phyloP scores from a whole-genome alignment of 2,329 filamentous ascomycete genomes.

The Aspergillus neoniger region DNA sequence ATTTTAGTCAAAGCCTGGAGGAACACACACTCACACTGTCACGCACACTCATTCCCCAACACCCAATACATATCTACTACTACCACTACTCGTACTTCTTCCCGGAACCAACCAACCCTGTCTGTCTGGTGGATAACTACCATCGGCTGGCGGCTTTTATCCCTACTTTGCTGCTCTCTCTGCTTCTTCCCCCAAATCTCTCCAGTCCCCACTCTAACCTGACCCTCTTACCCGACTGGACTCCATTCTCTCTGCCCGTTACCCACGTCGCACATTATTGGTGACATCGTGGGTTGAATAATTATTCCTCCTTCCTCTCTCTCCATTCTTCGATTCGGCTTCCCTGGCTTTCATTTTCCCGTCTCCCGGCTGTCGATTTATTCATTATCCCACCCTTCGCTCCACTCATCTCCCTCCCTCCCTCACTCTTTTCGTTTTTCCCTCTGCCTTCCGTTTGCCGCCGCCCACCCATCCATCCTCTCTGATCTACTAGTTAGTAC shows the following conservation, averaged over 20 bases:
- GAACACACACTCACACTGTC: neutral
- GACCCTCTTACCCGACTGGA: slow-evolving; percentile 6
- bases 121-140: neutral
- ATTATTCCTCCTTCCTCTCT: slow-evolving; percentile 6
- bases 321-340: slow-evolving; percentile 9
- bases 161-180: slow-evolving; percentile 1
- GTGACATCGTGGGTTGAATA: neutral
- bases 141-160: neutral
- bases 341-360: slow-evolving; percentile 1
- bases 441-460: slow-evolving; percentile 3
- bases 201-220: slow-evolving; percentile 3
- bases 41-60: slow-evolving; percentile 2
- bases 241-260: neutral
- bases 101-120: neutral
- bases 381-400: neutral
- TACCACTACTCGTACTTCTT: neutral
- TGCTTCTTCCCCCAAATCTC: slow-evolving; percentile 7
- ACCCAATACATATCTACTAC: neutral
- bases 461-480: neutral
- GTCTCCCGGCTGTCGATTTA: neutral
- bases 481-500: neutral
- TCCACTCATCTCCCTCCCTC: slow-evolving; percentile 1
- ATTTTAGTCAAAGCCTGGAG: slow-evolving; percentile 11
- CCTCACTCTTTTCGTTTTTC: slow-evolving; percentile 4
- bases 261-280: slow-evolving; percentile 5